Evolutionary conservation across 805 yeast species (phyloP), one percentile per base, ranked within the genome.

Genomic region (Wickerhamiella kurtzmanii): DNA sequence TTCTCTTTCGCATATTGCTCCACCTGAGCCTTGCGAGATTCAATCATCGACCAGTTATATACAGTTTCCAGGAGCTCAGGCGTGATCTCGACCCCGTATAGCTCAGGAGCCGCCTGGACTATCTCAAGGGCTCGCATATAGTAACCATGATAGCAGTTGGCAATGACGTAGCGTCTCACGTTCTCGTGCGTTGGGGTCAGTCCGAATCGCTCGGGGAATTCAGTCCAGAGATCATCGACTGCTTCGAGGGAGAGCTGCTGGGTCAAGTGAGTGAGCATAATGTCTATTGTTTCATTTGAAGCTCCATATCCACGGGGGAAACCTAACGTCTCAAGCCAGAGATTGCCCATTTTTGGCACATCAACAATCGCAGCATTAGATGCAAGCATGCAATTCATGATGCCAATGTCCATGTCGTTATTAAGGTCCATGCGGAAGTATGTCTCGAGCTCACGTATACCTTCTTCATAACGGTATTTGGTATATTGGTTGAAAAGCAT

Each of bases 101-200:
- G 50, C 35, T 72, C 73, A 1, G 57, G 56, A 25, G 77, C 71
- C 22, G 66, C 67, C 18, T 68, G 65, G 2, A 76, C 68, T 22
- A 77, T 60, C 16, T 65, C 64, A 4, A 78, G 62, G 0, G 92
- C 92, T 2, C 73, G 70, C 8, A 70, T 71, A 36, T 70, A 72
- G 41, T 71, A 64, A 6, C 81, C 86, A 57, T 77, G 77, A 53
- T 79, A 79, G 50, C 82, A 80, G 58, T 81, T 79, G 0, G 86
- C 83, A 48, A 80, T 73, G 32, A 83, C 60, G 54, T 74, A 79
- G 58, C 80, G 85, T 37, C 69, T 71, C 57, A 71, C 73, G 32
- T 79, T 69, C 8, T 68, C 68, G 35, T 70, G 62, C 49, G 74
- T 70, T 0, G 84, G 83, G 11, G 67, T 52, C 3, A 82, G 61